Evolutionary conservation across 2,329 filamentous ascomycete species (phyloP).

Genomic region (Alternaria rosae): DNA sequence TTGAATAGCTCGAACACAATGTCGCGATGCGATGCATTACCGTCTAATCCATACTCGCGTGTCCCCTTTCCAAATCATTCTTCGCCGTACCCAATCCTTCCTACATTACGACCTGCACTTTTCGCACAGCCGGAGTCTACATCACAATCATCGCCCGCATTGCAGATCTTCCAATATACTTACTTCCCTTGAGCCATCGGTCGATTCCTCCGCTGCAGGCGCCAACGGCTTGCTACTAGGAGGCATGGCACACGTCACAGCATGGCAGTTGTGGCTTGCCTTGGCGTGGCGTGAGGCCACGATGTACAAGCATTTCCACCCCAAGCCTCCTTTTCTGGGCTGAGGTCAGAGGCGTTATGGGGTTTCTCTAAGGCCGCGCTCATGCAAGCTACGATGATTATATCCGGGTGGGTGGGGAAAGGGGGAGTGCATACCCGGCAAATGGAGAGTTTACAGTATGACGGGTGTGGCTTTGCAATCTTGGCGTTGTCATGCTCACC

Average conservation of each 20-base stretch:
- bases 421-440: neutral
- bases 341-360: constrained; percentile 9
- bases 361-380: neutral
- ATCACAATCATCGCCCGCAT: neutral
- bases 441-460: neutral
- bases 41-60: too few species aligned
- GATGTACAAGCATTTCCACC: neutral
- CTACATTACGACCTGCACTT: neutral
- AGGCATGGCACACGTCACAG: neutral
- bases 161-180: neutral
- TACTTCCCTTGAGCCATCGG: neutral
- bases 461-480: neutral
- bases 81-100: neutral
- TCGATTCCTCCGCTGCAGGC: neutral
- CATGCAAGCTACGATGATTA: neutral
- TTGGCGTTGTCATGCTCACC: neutral
- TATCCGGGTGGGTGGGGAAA: neutral
- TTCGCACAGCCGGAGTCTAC: neutral
- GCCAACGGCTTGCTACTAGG: neutral
- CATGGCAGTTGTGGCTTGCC: neutral
- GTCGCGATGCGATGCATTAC: neutral
- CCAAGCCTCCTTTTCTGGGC: neutral
- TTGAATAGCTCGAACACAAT: neutral
- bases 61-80: neutral
- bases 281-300: neutral